These are phyloP conservation scores for Mortierella sp. DNA, from an alignment of 371 early-diverging fungal species.

Conservation along the genomic window DNA sequence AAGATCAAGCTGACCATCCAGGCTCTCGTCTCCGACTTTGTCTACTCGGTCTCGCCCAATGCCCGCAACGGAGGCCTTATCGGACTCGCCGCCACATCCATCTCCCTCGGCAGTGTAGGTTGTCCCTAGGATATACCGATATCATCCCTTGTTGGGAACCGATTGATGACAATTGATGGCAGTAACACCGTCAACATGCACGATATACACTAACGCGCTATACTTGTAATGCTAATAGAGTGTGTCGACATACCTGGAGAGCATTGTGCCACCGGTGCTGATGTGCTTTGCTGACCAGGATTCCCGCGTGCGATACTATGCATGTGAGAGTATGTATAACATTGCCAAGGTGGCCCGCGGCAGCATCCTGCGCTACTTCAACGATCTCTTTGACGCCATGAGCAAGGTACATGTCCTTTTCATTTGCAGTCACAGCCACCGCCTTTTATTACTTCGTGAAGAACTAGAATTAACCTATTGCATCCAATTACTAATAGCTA, in stretches of 20 bases:
- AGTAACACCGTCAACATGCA: not conserved
- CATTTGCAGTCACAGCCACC: not conserved
- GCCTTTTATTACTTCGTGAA: not conserved
- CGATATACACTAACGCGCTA: not conserved
- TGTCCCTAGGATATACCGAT: not conserved
- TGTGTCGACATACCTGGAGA: conserved; percentile 76
- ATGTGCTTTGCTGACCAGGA: conserved; percentile 92
- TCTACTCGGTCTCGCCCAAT: conserved; percentile 82
- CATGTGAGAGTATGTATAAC: conserved; percentile 96
- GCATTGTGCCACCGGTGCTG: conserved; percentile 91
- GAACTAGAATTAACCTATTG: too few species aligned
- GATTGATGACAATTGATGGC: not conserved
- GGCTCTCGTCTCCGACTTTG: conserved; percentile 84
- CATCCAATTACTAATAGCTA: conserved; percentile 59
- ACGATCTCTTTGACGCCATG: conserved; percentile 94
- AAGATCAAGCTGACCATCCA: conserved; percentile 76
- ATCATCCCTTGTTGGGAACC: not conserved
- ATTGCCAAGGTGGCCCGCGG: conserved; percentile 93
- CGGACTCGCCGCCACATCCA: conserved; percentile 89
- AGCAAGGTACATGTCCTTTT: conserved; percentile 72
- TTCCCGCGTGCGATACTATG: conserved; percentile 92
- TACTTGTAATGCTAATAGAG: conserved; percentile 56
- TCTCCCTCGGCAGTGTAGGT: conserved; percentile 83
- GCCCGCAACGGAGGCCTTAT: conserved; percentile 94
- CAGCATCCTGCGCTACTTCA: conserved; percentile 87